Percentiles rank a stretch among this genome's conserved stretches.
Evolutionary conservation across 495 filamentous ascomycete species (phyloP).

Genomic region (Penicillium nucicola): DNA sequence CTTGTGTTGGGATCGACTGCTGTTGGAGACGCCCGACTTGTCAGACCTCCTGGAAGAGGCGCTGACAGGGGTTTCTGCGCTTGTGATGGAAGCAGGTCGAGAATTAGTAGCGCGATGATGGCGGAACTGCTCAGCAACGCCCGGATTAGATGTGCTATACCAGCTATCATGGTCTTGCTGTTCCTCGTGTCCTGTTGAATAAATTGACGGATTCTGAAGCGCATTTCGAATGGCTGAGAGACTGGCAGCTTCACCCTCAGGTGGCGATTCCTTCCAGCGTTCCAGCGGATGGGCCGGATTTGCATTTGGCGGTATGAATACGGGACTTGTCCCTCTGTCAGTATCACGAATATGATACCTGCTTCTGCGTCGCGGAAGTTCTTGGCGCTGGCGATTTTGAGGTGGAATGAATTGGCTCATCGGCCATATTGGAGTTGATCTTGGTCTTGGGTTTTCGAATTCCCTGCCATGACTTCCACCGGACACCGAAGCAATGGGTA

Average conservation of each 20-base stretch:
- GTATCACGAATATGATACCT: slow-evolving; percentile 9
- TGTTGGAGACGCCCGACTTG: no score
- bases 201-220: slow-evolving; percentile 44
- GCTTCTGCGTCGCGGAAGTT: slow-evolving; percentile 9
- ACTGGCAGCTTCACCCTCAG: slow-evolving; percentile 72
- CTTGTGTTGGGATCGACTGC: no score
- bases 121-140: slow-evolving; percentile 47
- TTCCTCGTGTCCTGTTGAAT: not conserved
- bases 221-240: slow-evolving; percentile 66
- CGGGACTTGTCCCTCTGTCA: not conserved
- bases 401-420: no score
- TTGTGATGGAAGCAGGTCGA: slow-evolving; percentile 42
- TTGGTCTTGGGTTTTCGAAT: no score
- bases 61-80: slow-evolving; percentile 8
- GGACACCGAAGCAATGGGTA: no score
- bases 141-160: slow-evolving; percentile 41
- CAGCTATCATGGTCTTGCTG: no score
- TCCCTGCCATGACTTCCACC: no score
- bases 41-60: slow-evolving; percentile 4
- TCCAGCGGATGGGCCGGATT: slow-evolving; percentile 51
- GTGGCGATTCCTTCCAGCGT: slow-evolving; percentile 71
- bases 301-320: not conserved
- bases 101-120: slow-evolving; percentile 10
- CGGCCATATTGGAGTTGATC: no score
- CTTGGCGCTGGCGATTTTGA: not conserved